Evolutionary conservation across 345 rosid species (phyloP), one percentile per base, ranked within the genome.

Genomic region (Hirschfeldia incana): DNA sequence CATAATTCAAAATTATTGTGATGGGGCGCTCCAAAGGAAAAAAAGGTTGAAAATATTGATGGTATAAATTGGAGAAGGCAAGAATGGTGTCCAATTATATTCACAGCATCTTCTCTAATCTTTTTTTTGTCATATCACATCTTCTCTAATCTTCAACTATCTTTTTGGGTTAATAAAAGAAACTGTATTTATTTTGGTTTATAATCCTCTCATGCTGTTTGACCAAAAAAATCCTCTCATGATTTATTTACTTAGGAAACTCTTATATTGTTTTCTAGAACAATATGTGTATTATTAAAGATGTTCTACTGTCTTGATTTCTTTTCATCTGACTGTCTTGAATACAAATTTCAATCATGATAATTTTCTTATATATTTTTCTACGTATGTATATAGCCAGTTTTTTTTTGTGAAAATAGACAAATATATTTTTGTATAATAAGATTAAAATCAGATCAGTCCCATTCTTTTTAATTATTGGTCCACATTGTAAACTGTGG

Each of bases 31-130:
- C 53, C 61, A 76, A 76, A 61, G 64, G 67, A 39, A 34, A 72
- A 37, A 37, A 44, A 21, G 27, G 37, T 13, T 16, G 1, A 42
- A 67, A 36, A 30, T 13, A 46, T 76, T 61, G 53, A 21, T 69
- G 64, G 69, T 69, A 67, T 60, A 39, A 59, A 77, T 13, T 69
- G 42, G 55, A 70, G 73, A 70, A 63, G 70, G 21, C 61, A 59
- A 69, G 58, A 69, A 61, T 70, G 70, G 39, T 69, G 70, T 1
- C 70, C 57, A 77, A 70, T 77, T 77, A 63, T 49, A 70, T 77
- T 46, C 70, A 77, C 21, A 70, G 63, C 75, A 46, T 62, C 39
- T 77, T 70, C 74, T 21, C 21, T 21, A 21, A 21, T 21, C 21
- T 21, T 21, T 21, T 21, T 21, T 21, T 21, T 21, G 21, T 21